Evolutionary conservation across 768 basidiomycete genomes (phyloP).

Genomic region (Cystofilobasidium capitatum): DNA sequence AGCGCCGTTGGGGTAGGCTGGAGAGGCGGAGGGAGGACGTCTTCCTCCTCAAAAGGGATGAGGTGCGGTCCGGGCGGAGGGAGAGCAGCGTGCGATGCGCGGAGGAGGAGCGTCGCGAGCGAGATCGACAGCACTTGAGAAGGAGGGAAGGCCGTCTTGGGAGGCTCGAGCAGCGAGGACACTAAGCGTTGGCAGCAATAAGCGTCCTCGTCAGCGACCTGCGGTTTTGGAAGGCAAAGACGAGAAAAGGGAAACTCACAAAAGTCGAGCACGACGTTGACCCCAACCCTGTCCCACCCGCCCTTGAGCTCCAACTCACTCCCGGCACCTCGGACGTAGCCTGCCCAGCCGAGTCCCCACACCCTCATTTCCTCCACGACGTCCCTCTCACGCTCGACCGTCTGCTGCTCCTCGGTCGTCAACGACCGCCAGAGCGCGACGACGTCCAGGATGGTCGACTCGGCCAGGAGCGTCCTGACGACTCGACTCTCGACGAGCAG

Average conservation of each 20-base stretch:
- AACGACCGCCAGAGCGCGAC: constrained; percentile 13
- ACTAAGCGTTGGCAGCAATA: constrained; percentile 3
- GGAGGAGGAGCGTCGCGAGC: constrained; percentile 18
- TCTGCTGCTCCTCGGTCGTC: not conserved
- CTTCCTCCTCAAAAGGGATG: constrained; percentile 26
- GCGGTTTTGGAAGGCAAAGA: not conserved
- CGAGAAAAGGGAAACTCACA: constrained; percentile 1
- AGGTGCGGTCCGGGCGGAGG: constrained; percentile 22
- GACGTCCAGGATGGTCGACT: constrained; percentile 13
- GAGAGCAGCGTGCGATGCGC: constrained; percentile 8
- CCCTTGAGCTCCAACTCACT: not conserved
- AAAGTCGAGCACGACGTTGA: constrained; percentile 11
- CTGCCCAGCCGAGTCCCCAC: constrained; percentile 25
- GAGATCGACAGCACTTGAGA: constrained; percentile 18
- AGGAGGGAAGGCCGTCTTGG: constrained; percentile 12
- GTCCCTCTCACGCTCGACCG: not conserved
- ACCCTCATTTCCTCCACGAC: constrained; percentile 18
- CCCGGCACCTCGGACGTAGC: constrained; percentile 18
- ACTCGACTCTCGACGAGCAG: not conserved
- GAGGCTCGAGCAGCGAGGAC: constrained; percentile 14
- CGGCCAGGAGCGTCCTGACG: not conserved
- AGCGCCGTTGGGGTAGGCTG: not conserved
- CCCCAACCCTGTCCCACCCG: constrained; percentile 13
- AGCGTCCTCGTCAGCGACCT: not conserved
- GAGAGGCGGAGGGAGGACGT: constrained; percentile 8